phyloP scores from a whole-genome alignment of 257 asterid genomes.

The Verbena officinalis region DNA sequence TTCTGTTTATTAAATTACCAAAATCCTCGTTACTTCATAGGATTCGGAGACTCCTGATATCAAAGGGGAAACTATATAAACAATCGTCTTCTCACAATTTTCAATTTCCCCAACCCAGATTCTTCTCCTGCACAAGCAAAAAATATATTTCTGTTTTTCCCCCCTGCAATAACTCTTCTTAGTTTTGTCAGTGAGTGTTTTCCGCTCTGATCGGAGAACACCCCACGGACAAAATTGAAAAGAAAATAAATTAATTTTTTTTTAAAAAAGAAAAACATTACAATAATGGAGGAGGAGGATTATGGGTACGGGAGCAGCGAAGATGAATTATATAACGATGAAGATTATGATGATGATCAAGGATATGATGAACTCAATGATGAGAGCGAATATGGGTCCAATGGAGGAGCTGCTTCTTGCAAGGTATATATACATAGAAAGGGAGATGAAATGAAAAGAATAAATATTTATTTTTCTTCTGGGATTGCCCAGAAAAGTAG shows the following conservation, averaged over 20 bases:
- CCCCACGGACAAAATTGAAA: neutral
- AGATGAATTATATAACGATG: constrained; percentile 38
- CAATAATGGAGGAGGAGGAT: constrained; percentile 28
- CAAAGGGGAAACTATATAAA: constrained; percentile 7
- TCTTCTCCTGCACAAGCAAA: neutral
- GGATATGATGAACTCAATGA: constrained; percentile 25
- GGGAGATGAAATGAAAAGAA: neutral
- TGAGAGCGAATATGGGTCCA: constrained; percentile 15
- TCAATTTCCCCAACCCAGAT: neutral
- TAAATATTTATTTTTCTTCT: neutral
- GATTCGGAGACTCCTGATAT: neutral
- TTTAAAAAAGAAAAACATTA: too few species aligned
- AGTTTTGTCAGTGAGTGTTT: neutral
- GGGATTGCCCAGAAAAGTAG: neutral
- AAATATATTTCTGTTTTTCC: neutral
- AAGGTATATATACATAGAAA: constrained; percentile 33
- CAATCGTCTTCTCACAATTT: neutral
- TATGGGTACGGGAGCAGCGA: constrained; percentile 38
- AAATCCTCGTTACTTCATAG: neutral
- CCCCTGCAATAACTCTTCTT: neutral
- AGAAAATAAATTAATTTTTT: neutral
- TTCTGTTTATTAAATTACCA: neutral
- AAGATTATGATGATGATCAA: constrained; percentile 18
- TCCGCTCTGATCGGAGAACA: neutral
- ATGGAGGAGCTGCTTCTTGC: constrained; percentile 35